These are phyloP conservation scores for Eimeria praecox DNA, from an alignment of 169 alveolate species.

Conservation along the genomic window DNA sequence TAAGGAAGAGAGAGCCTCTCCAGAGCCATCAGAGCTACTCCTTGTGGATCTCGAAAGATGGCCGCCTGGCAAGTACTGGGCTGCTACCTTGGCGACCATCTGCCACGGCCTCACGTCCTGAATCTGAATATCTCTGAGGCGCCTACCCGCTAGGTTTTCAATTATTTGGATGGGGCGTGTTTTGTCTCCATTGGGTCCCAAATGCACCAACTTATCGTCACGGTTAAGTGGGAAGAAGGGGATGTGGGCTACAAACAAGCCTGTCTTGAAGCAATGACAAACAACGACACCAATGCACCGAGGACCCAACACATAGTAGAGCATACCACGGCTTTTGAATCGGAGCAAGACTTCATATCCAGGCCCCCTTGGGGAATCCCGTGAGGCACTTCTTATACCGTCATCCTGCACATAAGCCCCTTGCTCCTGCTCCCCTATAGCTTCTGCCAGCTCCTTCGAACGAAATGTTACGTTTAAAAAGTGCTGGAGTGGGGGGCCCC, in stretches of 20 bases:
- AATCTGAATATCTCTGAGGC: conserved; percentile 54
- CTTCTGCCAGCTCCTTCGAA: conserved; percentile 68
- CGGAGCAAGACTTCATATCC: conserved; percentile 4
- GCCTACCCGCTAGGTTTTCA: conserved; percentile 37
- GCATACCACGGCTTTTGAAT: conserved; percentile 60
- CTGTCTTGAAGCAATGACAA: conserved; percentile 90
- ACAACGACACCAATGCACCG: conserved; percentile 92
- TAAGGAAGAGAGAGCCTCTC: background rate
- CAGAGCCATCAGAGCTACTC: background rate
- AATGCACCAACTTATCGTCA: background rate
- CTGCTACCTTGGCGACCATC: conserved; percentile 76
- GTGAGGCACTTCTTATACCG: background rate
- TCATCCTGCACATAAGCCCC: background rate
- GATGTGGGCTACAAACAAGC: conserved; percentile 95
- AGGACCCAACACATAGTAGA: conserved; percentile 93
- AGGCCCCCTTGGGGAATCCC: conserved; percentile 23
- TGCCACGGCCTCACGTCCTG: conserved; percentile 72
- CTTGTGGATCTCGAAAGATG: background rate
- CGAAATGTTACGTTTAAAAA: conserved; percentile 65
- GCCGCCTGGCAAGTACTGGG: conserved; percentile 58
- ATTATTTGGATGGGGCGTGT: background rate
- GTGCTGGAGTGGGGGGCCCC: conserved; percentile 70
- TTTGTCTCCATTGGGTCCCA: conserved; percentile 1
- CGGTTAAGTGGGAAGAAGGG: conserved; percentile 89
- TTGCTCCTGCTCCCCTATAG: conserved; percentile 10